Evolutionary conservation across 148 eudicot species (phyloP), one percentile per base, ranked within the genome.

Genomic region (Spergularia marina): DNA sequence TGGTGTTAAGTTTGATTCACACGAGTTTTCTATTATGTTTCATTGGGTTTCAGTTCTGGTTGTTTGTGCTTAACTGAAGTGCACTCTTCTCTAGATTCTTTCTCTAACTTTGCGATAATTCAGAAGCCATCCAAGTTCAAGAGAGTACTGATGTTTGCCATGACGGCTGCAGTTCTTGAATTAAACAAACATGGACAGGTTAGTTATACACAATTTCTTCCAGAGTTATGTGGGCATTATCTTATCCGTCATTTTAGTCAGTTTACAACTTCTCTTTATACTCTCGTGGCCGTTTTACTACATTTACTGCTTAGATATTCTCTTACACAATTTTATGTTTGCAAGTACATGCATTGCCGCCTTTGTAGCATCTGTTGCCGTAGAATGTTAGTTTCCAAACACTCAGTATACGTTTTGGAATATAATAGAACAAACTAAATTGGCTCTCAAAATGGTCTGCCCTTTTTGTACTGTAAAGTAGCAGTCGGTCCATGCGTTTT

Each of bases 101-200:
- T 70, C 57, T 40, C 72, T 79, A 66, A 68, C 74, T 53, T 70
- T 58, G 63, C 23, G 18, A 41, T 80, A 30, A 53, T 80, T 74
- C 91, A 94, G 98, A 87, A 87, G 66, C 83, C 90, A 61, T 73
- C 85, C 12, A 74, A 84, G 66, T 94, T 94, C 72, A 83, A 76
- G 79, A 86, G 79, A 84, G 78, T 91, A 77, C 16, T 87, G 84
- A 84, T 80, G 65, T 81, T 94, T 79, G 86, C 90, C 15, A 71
- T 86, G 66, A 75, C 81, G 54, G 77, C 87, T 66, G 90, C 90
- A 79, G 84, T 64, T 72, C 61, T 79, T 78, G 73, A 79, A 71
- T 78, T 79, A 56, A 83, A 83, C 84, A 84, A 86, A 82, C 60
- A 39, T 71, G 86, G 85, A 65, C 85, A 89, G 98, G 98, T 94